Evolutionary conservation across 2,329 filamentous ascomycete species (phyloP).

Genomic region (Aureobasidium leucospermi): DNA sequence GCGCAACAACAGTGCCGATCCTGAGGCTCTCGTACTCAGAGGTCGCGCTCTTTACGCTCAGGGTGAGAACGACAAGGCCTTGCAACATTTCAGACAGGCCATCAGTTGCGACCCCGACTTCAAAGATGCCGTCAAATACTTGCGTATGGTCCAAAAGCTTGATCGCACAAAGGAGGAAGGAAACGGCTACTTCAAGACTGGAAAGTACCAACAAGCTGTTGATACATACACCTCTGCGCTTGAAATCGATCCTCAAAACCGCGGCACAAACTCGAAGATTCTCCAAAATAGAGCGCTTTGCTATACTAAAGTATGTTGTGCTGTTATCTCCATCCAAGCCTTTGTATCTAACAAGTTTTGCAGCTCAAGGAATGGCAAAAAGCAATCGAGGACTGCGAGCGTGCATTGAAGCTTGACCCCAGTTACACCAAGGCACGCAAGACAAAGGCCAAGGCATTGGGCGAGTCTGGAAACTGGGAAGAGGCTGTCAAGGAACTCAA

Average conservation of each 20-base stretch:
- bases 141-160: constrained; percentile 84
- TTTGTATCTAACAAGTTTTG: background rate
- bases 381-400: constrained; percentile 79
- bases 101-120: constrained; percentile 87
- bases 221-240: constrained; percentile 79
- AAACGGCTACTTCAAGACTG: constrained; percentile 81
- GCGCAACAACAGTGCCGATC: constrained; percentile 80
- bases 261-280: constrained; percentile 88
- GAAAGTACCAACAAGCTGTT: constrained; percentile 70
- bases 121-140: constrained; percentile 77
- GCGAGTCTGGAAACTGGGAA: constrained; percentile 83
- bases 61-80: constrained; percentile 90
- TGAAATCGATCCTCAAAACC: constrained; percentile 78
- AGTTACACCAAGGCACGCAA: constrained; percentile 85
- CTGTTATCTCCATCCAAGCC: background rate
- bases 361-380: constrained; percentile 73
- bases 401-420: constrained; percentile 74
- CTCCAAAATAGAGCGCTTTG: constrained; percentile 89
- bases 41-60: constrained; percentile 82
- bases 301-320: constrained; percentile 52
- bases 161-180: constrained; percentile 92
- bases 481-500: constrained; percentile 87
- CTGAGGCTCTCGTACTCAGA: constrained; percentile 84
- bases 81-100: constrained; percentile 86
- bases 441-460: constrained; percentile 85